Conservation (phyloP, 1,284 basidiomycete species). For the Phellinidium pouzarii region DNA sequence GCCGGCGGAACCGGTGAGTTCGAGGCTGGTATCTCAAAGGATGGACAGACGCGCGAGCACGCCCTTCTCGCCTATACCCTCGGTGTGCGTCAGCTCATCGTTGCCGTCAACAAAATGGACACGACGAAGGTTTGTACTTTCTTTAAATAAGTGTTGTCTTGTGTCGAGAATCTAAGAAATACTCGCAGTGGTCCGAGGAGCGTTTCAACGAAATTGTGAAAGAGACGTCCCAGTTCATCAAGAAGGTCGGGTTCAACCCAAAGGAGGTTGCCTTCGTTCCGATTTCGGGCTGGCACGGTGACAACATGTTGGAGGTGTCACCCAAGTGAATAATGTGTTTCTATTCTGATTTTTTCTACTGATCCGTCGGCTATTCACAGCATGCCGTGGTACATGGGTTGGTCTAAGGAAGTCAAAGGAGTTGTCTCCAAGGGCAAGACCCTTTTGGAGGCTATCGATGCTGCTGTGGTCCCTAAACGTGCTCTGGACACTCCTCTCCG, state of each 20-base stretch:
- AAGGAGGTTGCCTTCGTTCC: constrained; percentile 98
- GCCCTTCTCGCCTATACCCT: constrained; percentile 99
- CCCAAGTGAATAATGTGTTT: constrained; percentile 49
- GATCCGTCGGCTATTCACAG: constrained; percentile 35
- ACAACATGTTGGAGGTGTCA: constrained; percentile 99
- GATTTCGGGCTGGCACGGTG: constrained; percentile 99
- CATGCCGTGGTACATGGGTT: constrained; percentile 99
- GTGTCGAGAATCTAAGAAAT: constrained; percentile 18
- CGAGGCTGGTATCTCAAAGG: constrained; percentile 99
- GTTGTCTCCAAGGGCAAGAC: constrained; percentile 97
- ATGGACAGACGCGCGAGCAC: constrained; percentile 99
- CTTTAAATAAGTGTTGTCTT: constrained; percentile 21
- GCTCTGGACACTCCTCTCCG: constrained; percentile 99
- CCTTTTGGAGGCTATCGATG: constrained; percentile 98
- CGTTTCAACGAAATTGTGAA: constrained; percentile 99
- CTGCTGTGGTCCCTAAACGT: constrained; percentile 95
- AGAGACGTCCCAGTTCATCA: constrained; percentile 99
- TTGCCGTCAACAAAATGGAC: constrained; percentile 99
- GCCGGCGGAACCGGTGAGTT: constrained; percentile 99
- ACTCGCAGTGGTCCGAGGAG: constrained; percentile 89
- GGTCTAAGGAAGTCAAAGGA: constrained; percentile 92
- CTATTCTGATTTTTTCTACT: constrained; percentile 18
- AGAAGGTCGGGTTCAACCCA: constrained; percentile 99
- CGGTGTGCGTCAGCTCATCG: constrained; percentile 99
- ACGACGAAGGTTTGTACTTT: constrained; percentile 71